Base-by-base conservation (phyloP, 768 basidiomycete genomes). In the Rhodotorula kratochvilovae region DNA sequence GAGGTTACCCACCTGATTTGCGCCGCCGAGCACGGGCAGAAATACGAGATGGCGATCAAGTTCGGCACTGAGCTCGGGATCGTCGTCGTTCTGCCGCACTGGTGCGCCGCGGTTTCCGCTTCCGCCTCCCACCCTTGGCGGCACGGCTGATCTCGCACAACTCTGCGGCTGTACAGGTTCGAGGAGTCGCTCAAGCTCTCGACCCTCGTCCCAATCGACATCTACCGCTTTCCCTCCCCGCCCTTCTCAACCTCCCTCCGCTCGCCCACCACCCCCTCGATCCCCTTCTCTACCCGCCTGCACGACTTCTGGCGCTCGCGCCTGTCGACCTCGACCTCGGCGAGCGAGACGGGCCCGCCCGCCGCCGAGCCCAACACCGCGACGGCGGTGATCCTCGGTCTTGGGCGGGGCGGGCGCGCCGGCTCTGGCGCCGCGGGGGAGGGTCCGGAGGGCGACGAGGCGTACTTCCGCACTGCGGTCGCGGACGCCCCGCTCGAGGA, bases 1-100 rank as follows among this genome's bases (percentile, higher is more conserved):
- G 92, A 95, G 67, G 89, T 92, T 31, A 94, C 93, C 0, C 93
- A 95, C 78, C 84, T 95, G 61, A 89, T 94, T 75, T 86, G 87
- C 42, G 80, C 88, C 45, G 80, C 82, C 27, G 72, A 63, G 61
- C 78, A 68, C 3, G 78, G 77, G 7, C 23, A 88, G 73, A 86
- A 88, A 72, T 87, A 85, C 79, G 84, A 86, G 61, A 79, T 84
- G 6, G 81, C 84, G 59, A 87, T 78, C 19, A 70, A 87, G 0
- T 80, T 83, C 51, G 77, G 78, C 0, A 59, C 65, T 7, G 65
- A 73, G n/a, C 70, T 79, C 2, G 77, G 77, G 16, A 85, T 93
- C 76, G 86, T 84, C 61, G 82, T 92, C 17, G 77, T 96, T n/a
- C 84, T 92, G 1, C 93, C 92, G 0, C 90, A 93, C 72, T 96